Evolutionary conservation across 192 early-diverging fungal genomes (phyloP), one percentile per base, ranked within the genome.

Genomic region (Entomortierella lignicola): DNA sequence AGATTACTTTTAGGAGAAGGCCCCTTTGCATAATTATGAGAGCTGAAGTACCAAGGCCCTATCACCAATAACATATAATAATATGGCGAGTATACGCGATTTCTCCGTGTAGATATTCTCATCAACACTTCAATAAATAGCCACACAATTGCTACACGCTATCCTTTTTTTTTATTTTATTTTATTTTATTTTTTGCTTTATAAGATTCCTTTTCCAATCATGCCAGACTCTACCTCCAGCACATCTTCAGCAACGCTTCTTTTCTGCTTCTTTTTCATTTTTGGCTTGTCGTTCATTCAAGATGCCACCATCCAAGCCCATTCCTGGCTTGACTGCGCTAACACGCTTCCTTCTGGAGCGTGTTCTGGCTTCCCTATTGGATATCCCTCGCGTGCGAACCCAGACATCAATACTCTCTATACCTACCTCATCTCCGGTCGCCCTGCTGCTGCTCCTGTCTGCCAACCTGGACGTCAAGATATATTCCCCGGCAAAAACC

Each of bases 291-390:
- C 43, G 1, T 20, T 55, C 42, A 11, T 57, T 25, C 26, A 54
- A 13, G 42, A 43, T 2, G 32, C 58, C 60, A 10, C 77, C 65
- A 82, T 85, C 75, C 31, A 82, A 66, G 87, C 83, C 56, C 89
- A 90, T 81, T 85, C 84, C 39, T 90, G 89, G 89, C 68, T 88
- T 18, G 89, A 90, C 66, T 89, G 87, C 30, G 68, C 82, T 55
- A 86, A 87, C 44, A 87, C 77, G 53, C 86, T 86, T 53, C 29
- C 55, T 23, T 81, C 72, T 31, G 55, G 80, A 12, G 21, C 50
- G 2, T 88, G 88, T 48, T 65, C 73, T 27, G 89, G 86, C 5
- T 91, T 83, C 41, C 27, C 82, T 0, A 82, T 85, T 34, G 85
- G 87, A 17, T 91, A 89, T 51, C 84, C 84, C 1, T 82, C 86